phyloP scores from a whole-genome alignment of 139 green algal genomes.

The Chlorella sp. region DNA sequence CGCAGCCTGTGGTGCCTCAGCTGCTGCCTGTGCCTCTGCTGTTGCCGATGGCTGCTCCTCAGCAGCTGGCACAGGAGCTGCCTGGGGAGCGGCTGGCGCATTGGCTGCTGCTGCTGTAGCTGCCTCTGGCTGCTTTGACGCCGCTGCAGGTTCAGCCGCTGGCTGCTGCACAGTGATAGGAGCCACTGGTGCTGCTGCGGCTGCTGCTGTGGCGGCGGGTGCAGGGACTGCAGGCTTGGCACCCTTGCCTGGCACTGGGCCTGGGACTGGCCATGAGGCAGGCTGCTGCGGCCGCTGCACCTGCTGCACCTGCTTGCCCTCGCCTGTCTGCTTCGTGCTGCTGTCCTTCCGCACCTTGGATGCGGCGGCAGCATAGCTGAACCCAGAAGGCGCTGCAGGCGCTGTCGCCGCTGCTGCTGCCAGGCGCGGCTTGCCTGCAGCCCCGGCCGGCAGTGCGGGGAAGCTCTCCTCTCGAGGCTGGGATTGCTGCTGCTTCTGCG shows the following conservation, averaged over 20 bases:
- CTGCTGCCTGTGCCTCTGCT: neutral
- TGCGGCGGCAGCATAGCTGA: constrained; percentile 14
- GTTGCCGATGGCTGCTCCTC: neutral
- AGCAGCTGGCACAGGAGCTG: neutral
- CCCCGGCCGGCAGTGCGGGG: constrained; percentile 9
- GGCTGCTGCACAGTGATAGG: neutral
- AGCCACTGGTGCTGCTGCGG: neutral
- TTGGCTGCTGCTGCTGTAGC: neutral
- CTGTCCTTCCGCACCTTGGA: neutral
- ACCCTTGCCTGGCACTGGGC: neutral
- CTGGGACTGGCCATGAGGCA: neutral
- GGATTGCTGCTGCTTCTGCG: neutral
- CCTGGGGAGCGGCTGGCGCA: no score
- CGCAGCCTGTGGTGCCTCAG: no score
- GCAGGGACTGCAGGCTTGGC: neutral
- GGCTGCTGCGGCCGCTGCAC: neutral
- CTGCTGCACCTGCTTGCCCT: neutral
- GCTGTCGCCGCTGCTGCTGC: neutral
- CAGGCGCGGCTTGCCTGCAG: neutral
- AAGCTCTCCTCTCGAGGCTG: neutral
- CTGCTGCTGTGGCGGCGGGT: neutral
- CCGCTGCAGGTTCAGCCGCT: neutral
- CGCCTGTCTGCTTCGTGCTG: neutral
- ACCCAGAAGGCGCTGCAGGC: neutral
- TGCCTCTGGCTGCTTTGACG: neutral